Conservation (phyloP, 306 rosid species). For the Ormosia semicastrata region DNA sequence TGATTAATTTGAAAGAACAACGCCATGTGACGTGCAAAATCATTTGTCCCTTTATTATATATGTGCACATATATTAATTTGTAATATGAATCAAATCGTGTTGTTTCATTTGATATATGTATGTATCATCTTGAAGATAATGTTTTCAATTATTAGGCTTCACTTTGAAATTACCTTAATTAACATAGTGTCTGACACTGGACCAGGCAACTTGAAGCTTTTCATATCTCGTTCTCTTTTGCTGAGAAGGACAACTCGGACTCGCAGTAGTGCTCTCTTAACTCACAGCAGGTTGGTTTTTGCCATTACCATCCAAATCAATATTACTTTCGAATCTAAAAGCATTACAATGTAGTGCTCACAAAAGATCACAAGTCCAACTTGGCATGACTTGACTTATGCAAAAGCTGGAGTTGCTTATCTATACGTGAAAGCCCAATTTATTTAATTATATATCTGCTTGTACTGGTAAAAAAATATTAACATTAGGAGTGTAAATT, state of each 20-base stretch:
- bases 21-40: slow-evolving; percentile 24
- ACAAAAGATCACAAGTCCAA: background rate
- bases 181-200: background rate
- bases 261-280: background rate
- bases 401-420: background rate
- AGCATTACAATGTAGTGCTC: background rate
- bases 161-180: background rate
- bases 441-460: no score
- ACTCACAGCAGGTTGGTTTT: background rate
- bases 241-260: background rate
- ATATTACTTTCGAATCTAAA: background rate
- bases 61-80: background rate
- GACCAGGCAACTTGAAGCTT: background rate
- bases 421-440: no score
- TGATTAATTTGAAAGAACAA: background rate
- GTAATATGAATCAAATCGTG: background rate
- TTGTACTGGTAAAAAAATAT: no score
- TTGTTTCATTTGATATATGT: background rate
- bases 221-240: background rate
- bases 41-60: background rate
- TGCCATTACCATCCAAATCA: background rate
- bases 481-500: no score
- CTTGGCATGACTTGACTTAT: background rate
- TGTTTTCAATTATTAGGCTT: background rate
- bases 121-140: background rate